phyloP scores from a whole-genome alignment of 331 rosid genomes.

The Pyracantha coccinea region DNA sequence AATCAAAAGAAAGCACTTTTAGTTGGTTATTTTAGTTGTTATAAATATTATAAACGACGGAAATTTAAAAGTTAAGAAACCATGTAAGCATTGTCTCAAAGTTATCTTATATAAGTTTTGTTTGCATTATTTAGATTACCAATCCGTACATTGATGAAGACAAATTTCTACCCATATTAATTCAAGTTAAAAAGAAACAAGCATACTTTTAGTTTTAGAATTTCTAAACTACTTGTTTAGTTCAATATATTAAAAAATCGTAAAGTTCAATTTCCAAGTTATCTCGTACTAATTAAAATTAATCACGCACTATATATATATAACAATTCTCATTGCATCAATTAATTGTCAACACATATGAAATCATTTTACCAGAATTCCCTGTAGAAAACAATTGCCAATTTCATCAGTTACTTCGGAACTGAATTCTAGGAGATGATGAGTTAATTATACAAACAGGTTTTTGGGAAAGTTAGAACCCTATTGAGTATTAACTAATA shows the following conservation, averaged over 20 bases:
- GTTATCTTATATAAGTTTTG: background rate
- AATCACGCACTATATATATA: background rate
- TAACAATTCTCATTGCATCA: background rate
- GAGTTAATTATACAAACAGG: background rate
- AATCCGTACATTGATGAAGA: constrained; percentile 19
- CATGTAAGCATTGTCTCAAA: background rate
- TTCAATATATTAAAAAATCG: background rate
- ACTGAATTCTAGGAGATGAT: constrained; percentile 15
- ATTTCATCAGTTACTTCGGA: background rate
- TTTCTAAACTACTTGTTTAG: background rate
- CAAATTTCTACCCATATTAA: background rate
- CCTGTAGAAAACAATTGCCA: background rate
- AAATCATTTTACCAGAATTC: background rate
- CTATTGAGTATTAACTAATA: background rate
- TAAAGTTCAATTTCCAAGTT: background rate
- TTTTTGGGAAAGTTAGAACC: background rate
- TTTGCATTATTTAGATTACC: background rate
- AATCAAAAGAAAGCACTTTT: constrained; percentile 15
- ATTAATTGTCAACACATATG: background rate
- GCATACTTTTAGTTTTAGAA: background rate
- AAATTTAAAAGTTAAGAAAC: background rate
- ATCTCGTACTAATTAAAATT: background rate
- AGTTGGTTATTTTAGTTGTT: constrained; percentile 3
- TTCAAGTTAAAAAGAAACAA: constrained; percentile 1
- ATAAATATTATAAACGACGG: constrained; percentile 2